Percentiles rank a stretch among this genome's conserved stretches.
These are phyloP conservation scores for Gelatoporia subvermispora DNA, from an alignment of 768 basidiomycete species.

Conservation along the genomic window DNA sequence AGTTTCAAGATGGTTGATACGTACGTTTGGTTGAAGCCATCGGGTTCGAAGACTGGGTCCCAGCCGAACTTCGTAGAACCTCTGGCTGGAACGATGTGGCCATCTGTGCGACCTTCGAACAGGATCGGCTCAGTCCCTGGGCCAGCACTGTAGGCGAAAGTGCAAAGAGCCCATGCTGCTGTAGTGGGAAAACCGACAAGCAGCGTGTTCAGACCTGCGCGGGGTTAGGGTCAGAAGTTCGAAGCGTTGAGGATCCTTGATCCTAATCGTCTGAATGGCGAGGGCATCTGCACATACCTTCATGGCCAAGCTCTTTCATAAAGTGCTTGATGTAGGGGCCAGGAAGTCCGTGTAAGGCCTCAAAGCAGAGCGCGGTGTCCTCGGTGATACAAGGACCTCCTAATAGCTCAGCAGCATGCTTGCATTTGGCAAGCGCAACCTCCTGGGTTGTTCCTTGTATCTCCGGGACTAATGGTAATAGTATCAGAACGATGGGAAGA, in stretches of 20 bases:
- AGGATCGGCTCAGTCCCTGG: constrained; percentile 75
- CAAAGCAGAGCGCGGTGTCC: constrained; percentile 92
- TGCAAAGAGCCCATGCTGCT: constrained; percentile 87
- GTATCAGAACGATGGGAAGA: background rate
- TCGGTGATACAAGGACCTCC: constrained; percentile 70
- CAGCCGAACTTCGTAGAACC: constrained; percentile 83
- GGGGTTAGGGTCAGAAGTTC: background rate
- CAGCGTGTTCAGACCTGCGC: constrained; percentile 71
- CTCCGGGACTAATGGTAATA: constrained; percentile 69
- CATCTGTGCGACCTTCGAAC: constrained; percentile 86
- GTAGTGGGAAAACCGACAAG: constrained; percentile 72
- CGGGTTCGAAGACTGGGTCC: constrained; percentile 84
- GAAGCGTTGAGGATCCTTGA: background rate
- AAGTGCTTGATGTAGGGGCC: constrained; percentile 98
- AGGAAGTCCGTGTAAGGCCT: constrained; percentile 85
- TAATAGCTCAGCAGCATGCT: constrained; percentile 76
- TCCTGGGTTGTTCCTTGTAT: constrained; percentile 91
- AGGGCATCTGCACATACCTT: constrained; percentile 43
- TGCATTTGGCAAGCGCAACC: constrained; percentile 84
- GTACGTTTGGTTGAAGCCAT: constrained; percentile 73
- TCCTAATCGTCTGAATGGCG: background rate
- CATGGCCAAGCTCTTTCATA: constrained; percentile 74
- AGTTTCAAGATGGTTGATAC: constrained; percentile 11
- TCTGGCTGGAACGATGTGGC: constrained; percentile 81
- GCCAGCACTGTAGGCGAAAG: constrained; percentile 89